Base-by-base conservation (phyloP, 2,329 filamentous ascomycete genomes). In the Aspergillus novofumigatus region DNA sequence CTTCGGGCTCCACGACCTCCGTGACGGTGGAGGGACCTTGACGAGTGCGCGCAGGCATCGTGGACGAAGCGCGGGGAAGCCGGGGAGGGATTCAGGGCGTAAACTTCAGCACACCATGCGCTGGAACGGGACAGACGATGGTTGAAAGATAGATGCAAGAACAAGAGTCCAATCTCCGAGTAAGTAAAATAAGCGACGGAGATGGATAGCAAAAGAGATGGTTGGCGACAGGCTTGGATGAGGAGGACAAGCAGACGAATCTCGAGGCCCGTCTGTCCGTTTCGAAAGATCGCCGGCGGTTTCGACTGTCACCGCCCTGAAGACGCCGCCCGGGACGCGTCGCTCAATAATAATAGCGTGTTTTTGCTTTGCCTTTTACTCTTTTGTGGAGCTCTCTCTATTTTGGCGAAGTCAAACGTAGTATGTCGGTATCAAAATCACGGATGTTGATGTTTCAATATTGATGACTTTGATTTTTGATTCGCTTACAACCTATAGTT, bases 31-130 rank as follows among this genome's bases (percentile, higher is more conserved):
- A 63, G 63, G 66, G 69, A 60, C 66, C 66, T 67, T 72, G 69
- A 63, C 75, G 73, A 68, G 71, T 75, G 72, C 75, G 75, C 72
- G 74, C 69, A 65, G 73, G 74, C 75, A 77, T 77, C 59, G 66
- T 76, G 65, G 66, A 62, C 53, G 58, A 60, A 58, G 64, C 61
- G 64, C 62, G 63, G 64, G 63, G 62, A 62, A 64, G 57, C 58
- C 59, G 62, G 61, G 52, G 47, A 23, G 17, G 58, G 41, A 44
- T 10, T 32, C 47, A 59, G 42, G 52, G 44, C 45, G 47, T 58
- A 53, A 59, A 47, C 54, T 64, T 62, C 55, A 65, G 54, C 35
- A 53, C 55, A 65, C 60, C 63, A 65, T 65, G 62, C 59, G 63
- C 52, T 8, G 52, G 45, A 14, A 32, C n/a, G 28, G 51, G 35